These are phyloP conservation scores for Geosmithia putterillii DNA, from an alignment of 2,329 filamentous ascomycete genomes.

Conservation along the genomic window DNA sequence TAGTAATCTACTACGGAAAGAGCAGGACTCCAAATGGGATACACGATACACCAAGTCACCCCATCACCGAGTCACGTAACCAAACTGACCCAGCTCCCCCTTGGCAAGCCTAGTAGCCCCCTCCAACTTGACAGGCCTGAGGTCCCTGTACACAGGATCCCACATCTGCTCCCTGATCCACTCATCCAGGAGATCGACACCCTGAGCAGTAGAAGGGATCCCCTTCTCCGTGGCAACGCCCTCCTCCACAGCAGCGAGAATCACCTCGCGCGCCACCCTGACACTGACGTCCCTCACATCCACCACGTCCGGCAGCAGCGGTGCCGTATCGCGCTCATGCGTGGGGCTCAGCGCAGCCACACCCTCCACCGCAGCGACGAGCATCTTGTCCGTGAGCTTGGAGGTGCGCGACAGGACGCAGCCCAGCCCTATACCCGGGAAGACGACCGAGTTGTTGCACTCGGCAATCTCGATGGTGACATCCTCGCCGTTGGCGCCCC, in stretches of 20 bases:
- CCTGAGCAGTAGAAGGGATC: constrained; percentile 45
- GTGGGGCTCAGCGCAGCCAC: constrained; percentile 63
- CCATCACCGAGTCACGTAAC: constrained; percentile 11
- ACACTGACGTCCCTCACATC: constrained; percentile 66
- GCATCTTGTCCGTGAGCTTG: constrained; percentile 63
- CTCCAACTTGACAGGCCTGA: constrained; percentile 42
- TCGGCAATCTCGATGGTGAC: constrained; percentile 48
- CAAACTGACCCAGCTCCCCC: constrained; percentile 17
- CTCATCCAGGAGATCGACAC: constrained; percentile 50
- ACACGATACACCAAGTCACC: neutral
- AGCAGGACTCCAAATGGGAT: too few species aligned
- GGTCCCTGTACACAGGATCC: constrained; percentile 54
- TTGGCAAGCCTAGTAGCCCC: constrained; percentile 44
- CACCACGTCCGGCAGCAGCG: constrained; percentile 64
- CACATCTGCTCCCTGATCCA: constrained; percentile 78
- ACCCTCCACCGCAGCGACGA: constrained; percentile 66
- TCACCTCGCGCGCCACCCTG: constrained; percentile 63
- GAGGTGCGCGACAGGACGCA: constrained; percentile 57
- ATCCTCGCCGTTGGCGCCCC: constrained; percentile 32
- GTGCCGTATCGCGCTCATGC: constrained; percentile 40
- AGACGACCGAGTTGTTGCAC: constrained; percentile 81
- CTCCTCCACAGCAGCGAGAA: constrained; percentile 58
- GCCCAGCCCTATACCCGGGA: constrained; percentile 77
- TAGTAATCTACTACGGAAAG: too few species aligned
- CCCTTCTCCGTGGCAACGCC: constrained; percentile 49